phyloP scores from a whole-genome alignment of 2,329 filamentous ascomycete genomes.

The Sporothrix pallida region DNA sequence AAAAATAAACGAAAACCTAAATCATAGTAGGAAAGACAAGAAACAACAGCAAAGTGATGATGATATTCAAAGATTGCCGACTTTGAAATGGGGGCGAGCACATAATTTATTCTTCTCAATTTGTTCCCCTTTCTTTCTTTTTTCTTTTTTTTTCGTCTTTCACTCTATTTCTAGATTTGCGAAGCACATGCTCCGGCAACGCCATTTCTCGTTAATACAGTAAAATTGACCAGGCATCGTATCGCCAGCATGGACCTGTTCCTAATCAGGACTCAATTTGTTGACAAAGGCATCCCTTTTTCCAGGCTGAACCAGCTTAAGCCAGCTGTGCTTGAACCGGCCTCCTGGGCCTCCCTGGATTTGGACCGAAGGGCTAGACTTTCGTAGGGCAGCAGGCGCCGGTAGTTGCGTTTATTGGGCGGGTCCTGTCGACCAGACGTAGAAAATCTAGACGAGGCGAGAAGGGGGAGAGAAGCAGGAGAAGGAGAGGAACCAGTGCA shows the following conservation, averaged over 20 bases:
- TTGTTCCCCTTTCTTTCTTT: too few species aligned
- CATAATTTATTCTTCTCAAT: neutral
- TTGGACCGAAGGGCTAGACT: too few species aligned
- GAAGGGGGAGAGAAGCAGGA: neutral
- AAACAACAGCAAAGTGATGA: too few species aligned
- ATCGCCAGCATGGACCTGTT: neutral
- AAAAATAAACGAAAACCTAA: too few species aligned
- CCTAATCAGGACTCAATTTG: neutral
- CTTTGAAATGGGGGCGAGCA: too few species aligned
- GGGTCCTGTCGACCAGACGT: neutral
- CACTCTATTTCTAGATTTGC: neutral
- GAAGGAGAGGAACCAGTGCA: neutral
- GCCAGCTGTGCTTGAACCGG: too few species aligned
- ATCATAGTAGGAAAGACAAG: too few species aligned
- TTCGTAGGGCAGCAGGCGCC: neutral
- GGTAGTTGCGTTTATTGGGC: neutral
- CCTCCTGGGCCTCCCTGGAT: too few species aligned
- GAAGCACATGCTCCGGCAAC: constrained; percentile 5
- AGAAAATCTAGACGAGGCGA: neutral
- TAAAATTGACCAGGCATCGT: neutral
- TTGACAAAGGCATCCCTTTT: too few species aligned
- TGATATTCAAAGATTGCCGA: too few species aligned
- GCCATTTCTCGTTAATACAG: neutral
- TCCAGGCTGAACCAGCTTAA: too few species aligned
- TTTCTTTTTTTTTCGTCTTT: too few species aligned